A percentile compares a stretch with the other conserved stretches of the same genome.
phyloP scores from a whole-genome alignment of 2,329 filamentous ascomycete species.

The Taxawa tesnikishii region DNA sequence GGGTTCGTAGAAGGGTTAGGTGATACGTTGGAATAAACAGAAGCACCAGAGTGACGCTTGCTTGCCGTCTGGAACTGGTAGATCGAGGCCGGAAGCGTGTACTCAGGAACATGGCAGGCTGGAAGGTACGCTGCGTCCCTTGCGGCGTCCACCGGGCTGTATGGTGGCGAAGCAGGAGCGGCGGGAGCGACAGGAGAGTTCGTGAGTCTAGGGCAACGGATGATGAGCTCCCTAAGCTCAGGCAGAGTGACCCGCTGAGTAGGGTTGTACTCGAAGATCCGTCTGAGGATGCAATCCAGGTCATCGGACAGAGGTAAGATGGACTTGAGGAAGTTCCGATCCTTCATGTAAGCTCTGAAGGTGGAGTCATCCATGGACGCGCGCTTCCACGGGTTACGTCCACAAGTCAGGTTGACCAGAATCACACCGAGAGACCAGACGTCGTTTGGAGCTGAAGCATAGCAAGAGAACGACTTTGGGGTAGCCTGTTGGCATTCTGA shows the following conservation, averaged over 20 bases:
- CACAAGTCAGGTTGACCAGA: constrained; percentile 92
- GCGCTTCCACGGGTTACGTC: constrained; percentile 97
- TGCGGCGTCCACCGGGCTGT: constrained; percentile 8
- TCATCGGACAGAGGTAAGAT: constrained; percentile 87
- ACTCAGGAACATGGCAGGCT: constrained; percentile 6
- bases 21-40: constrained; percentile 3
- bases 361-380: constrained; percentile 89
- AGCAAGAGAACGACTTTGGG: constrained; percentile 60
- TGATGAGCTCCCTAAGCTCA: constrained; percentile 66
- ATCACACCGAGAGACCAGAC: constrained; percentile 98
- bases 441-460: constrained; percentile 89
- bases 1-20: constrained; percentile 3
- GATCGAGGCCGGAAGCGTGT: constrained; percentile 1
- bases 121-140: constrained; percentile 5
- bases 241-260: constrained; percentile 67
- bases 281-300: constrained; percentile 73
- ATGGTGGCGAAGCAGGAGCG: constrained; percentile 7
- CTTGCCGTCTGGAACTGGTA: constrained; percentile 1
- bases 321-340: constrained; percentile 76
- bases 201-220: constrained; percentile 66
- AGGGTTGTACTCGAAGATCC: constrained; percentile 81
- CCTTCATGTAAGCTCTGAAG: constrained; percentile 80
- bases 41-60: constrained; percentile 4
- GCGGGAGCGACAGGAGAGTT: constrained; percentile 26
- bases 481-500: constrained; percentile 79